Percentiles rank a stretch among this genome's conserved stretches.
Evolutionary conservation across 371 early-diverging fungal genomes (phyloP).

Genomic region (Apophysomyces elegans): DNA sequence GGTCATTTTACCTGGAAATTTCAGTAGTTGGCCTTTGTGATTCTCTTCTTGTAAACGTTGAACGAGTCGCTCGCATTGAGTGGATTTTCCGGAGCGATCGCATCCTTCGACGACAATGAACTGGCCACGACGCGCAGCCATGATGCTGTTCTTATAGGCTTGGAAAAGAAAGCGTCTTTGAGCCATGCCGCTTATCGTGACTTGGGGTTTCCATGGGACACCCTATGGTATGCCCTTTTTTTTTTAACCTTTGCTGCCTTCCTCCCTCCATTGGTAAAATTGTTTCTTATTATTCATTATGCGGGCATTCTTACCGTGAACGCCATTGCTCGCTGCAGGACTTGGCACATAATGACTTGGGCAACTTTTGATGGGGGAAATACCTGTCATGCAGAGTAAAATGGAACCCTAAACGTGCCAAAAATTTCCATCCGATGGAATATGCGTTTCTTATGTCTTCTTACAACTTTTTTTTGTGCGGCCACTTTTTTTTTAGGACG

Average conservation of each 20-base stretch:
- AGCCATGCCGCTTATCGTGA: neutral
- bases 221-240: neutral
- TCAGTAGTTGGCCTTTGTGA: slow-evolving; percentile 52
- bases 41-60: slow-evolving; percentile 57
- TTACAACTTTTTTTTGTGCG: no score
- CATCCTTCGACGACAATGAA: slow-evolving; percentile 98
- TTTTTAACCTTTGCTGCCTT: neutral
- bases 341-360: no score
- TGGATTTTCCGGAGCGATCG: slow-evolving; percentile 96
- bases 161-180: neutral
- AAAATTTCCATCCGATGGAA: no score
- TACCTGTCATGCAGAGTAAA: no score
- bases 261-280: neutral
- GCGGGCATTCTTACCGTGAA: neutral
- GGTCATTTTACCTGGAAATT: slow-evolving; percentile 73
- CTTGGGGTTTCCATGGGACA: neutral
- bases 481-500: no score
- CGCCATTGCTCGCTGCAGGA: no score
- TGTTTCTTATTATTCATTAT: neutral
- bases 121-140: slow-evolving; percentile 68
- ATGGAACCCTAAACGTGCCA: no score
- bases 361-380: no score
- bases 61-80: slow-evolving; percentile 79
- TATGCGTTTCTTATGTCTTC: no score
- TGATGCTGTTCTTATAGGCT: neutral